These are phyloP conservation scores for Penicillium brevicompactum DNA, from an alignment of 2,329 filamentous ascomycete genomes.

Conservation along the genomic window DNA sequence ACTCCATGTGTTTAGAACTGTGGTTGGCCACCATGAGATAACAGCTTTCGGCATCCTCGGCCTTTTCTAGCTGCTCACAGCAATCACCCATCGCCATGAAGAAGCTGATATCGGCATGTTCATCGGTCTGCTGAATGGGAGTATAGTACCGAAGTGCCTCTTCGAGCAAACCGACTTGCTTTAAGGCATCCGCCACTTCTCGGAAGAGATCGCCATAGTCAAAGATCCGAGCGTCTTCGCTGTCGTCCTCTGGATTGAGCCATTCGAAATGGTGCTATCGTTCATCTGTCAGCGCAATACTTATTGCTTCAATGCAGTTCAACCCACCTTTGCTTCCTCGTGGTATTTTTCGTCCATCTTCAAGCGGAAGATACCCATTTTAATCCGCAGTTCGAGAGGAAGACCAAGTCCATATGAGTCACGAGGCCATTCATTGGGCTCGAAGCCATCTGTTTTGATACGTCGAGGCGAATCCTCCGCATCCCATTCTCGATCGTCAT, in stretches of 20 bases:
- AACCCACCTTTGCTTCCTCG: constrained; percentile 72
- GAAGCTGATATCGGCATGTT: constrained; percentile 52
- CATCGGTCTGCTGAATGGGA: constrained; percentile 50
- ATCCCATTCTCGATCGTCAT: constrained; percentile 91
- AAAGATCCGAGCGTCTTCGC: constrained; percentile 54
- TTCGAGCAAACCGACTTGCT: constrained; percentile 51
- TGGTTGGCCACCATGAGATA: constrained; percentile 74
- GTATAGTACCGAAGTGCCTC: constrained; percentile 63
- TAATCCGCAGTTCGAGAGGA: constrained; percentile 79
- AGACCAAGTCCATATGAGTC: constrained; percentile 71
- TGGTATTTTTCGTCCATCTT: constrained; percentile 63
- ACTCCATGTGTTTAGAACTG: constrained; percentile 72
- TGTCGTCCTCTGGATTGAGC: constrained; percentile 65
- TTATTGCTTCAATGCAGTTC: background rate
- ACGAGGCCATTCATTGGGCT: constrained; percentile 54
- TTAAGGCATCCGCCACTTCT: constrained; percentile 65
- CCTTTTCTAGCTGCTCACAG: constrained; percentile 65
- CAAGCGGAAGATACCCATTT: constrained; percentile 81
- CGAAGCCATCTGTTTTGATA: constrained; percentile 62
- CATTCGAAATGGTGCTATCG: constrained; percentile 67
- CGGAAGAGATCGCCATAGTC: constrained; percentile 80
- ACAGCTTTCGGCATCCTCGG: constrained; percentile 72
- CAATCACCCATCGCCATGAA: constrained; percentile 60
- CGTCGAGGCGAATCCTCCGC: constrained; percentile 68
- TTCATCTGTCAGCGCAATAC: background rate